phyloP scores from a whole-genome alignment of 148 eudicot species.

The Simmondsia chinensis region DNA sequence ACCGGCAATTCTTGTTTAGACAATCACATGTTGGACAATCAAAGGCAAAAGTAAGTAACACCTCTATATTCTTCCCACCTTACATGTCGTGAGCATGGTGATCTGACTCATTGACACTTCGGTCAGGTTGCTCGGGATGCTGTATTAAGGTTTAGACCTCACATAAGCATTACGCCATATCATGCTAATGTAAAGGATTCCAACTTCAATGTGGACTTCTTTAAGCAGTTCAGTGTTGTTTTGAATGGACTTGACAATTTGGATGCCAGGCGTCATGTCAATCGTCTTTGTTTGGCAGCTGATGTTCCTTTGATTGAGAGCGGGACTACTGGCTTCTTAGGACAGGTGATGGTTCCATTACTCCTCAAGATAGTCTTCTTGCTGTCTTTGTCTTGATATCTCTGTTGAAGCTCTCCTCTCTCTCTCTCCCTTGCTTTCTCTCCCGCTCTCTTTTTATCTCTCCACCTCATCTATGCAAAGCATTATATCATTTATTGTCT shows the following conservation, averaged over 20 bases:
- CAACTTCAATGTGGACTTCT: slow-evolving; percentile 78
- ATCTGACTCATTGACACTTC: slow-evolving; percentile 2
- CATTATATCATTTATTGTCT: too few species aligned
- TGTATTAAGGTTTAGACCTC: slow-evolving; percentile 78
- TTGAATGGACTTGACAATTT: slow-evolving; percentile 94
- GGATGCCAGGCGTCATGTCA: slow-evolving; percentile 95
- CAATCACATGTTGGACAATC: slow-evolving; percentile 91
- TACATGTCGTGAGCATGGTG: background rate
- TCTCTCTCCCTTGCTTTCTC: too few species aligned
- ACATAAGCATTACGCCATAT: slow-evolving; percentile 74
- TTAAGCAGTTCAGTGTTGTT: slow-evolving; percentile 81
- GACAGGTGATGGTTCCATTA: slow-evolving; percentile 49
- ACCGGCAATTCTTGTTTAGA: slow-evolving; percentile 88
- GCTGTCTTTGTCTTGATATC: too few species aligned
- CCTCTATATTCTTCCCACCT: slow-evolving; percentile 3
- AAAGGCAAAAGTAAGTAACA: slow-evolving; percentile 80
- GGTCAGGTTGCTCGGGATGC: slow-evolving; percentile 91
- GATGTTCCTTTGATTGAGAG: slow-evolving; percentile 84
- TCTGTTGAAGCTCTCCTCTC: too few species aligned
- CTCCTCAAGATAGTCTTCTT: background rate
- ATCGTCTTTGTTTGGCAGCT: slow-evolving; percentile 92
- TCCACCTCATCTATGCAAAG: too few species aligned
- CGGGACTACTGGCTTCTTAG: slow-evolving; percentile 93
- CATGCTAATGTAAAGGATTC: slow-evolving; percentile 92
- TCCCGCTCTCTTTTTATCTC: too few species aligned